Base-by-base conservation (phyloP, 495 filamentous ascomycete genomes). In the Aspergillus biplanus region DNA sequence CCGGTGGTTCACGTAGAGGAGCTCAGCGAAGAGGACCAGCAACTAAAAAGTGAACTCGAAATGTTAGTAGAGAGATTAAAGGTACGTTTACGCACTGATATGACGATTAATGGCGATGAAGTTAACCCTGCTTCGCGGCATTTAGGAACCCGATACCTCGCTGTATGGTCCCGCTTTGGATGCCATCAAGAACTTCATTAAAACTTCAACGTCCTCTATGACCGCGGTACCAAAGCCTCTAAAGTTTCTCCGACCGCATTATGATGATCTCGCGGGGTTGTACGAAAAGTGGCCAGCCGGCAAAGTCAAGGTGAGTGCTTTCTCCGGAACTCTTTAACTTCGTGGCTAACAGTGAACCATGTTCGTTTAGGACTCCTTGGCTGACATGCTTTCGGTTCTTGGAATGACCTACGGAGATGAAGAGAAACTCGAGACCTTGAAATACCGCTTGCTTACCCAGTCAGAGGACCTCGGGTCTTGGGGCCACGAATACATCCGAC, bases 391-490 rank as follows among this genome's bases (percentile, higher is more conserved):
- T 15, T 98, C 95, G 6, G 94, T 99, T 21, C 90, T 99, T 58
- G 95, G 95, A 64, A 99, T 99, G 95, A 99, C 96, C 44, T 97
- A 93, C 75, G 95, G 94, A 56, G 95, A 98, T 67, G 96, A 98
- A 75, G 90, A 96, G 70, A 90, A 93, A 72, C 85, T 95, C 68
- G 96, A 98, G 75, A 96, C 94, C 39, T 85, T 99, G 63, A 98
- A 96, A 77, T 99, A 94, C 78, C 87, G 95, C 66, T 84, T 99
- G 16, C 84, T 97, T 35, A 88, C 93, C 32, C 93, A 93, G 48
- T 92, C 92, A 13, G 83, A 92, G 68, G 95, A 99, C 74, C 90
- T 97, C 71, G 92, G 90, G 46, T 96, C 93, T 11, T 99, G 95
- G 95, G 95, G 95, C 57, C 95, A 99, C 76, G 95, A 99, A 85